Evolutionary conservation across 2,329 filamentous ascomycete genomes (phyloP).

Genomic region (Aspergillus ochraceus): DNA sequence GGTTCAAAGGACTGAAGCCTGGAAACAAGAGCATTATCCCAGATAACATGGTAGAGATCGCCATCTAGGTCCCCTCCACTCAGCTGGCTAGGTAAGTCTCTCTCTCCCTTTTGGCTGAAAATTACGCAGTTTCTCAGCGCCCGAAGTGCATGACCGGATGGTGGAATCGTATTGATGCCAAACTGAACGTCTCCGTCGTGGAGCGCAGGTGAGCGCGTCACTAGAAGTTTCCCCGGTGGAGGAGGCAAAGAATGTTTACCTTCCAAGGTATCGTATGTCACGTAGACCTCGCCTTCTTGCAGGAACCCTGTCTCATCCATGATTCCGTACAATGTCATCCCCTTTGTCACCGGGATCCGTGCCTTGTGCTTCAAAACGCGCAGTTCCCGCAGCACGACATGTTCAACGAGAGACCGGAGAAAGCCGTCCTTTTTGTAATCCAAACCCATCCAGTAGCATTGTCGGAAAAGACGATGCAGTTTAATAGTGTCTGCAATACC

Average conservation of each 20-base stretch:
- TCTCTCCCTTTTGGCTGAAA: conserved; percentile 68
- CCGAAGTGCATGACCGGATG: conserved; percentile 60
- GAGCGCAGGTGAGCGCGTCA: conserved; percentile 78
- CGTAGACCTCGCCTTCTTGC: conserved; percentile 57
- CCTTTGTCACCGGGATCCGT: conserved; percentile 68
- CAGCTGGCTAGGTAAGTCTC: conserved; percentile 76
- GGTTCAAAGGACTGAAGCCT: conserved; percentile 50
- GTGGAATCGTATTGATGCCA: conserved; percentile 60
- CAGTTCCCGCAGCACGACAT: conserved; percentile 68
- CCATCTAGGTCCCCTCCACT: conserved; percentile 83
- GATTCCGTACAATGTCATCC: conserved; percentile 76
- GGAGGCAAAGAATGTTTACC: conserved; percentile 11
- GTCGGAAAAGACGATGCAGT: conserved; percentile 62
- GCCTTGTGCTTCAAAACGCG: conserved; percentile 76
- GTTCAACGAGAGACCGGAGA: conserved; percentile 68
- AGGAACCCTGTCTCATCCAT: conserved; percentile 78
- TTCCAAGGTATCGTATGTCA: conserved; percentile 15
- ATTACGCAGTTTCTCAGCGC: conserved; percentile 71
- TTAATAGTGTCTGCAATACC: conserved; percentile 61
- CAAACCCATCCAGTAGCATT: conserved; percentile 56
- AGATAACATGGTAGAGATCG: conserved; percentile 79
- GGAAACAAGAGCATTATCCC: conserved; percentile 49
- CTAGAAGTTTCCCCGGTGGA: conserved; percentile 47
- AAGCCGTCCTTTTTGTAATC: conserved; percentile 70
- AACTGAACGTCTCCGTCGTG: conserved; percentile 79